Evolutionary conservation across 495 filamentous ascomycete genomes (phyloP), one percentile per base, ranked within the genome.

Genomic region (Eremomyces bilateralis): DNA sequence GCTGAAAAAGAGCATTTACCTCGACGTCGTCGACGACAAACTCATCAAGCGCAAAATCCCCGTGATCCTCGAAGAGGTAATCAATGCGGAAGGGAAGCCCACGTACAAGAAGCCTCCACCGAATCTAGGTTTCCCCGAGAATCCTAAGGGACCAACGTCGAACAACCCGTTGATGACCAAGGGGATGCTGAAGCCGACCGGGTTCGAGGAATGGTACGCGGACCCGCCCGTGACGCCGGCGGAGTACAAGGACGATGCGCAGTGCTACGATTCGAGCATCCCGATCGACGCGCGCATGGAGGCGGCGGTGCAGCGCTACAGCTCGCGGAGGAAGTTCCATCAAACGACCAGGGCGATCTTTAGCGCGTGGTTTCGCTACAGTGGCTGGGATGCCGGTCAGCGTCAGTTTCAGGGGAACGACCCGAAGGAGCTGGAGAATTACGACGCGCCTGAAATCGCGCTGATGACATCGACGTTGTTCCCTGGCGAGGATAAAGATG

Each of bases 261-360:
- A 57, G 15, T 38, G 47, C 12, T 51, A 51, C 29, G 33, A 46
- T 21, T 35, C 43, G 54, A 62, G 35, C 5, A 52, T 59, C 8
- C 35, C 39, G 4, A 42, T 42, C 21, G 28, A 40, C 15, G 35
- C 42, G 29, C 82, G 88, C 28, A 78, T 95, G 13, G 75, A 95
- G 49, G 71, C 69, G 39, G 88, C 79, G 25, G 73, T 95, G 21
- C 73, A 81, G 38, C 76, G 81, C 5, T 99, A 72, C 59, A 62
- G 72, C 39, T 59, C 63, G 28, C 73, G 69, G 25, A 78, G 83
- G 17, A 81, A 76, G 36, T 62, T 92, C 35, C 67, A 81, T 36
- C 48, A 55, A 8, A 51, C 62, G 2, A 65, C 69, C 34, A 54
- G 63, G 16, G 57, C 61, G 20, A 47, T 88, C 17, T 90, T 99